Base-by-base conservation (phyloP, 1,284 basidiomycete genomes). In the Bjerkandera adusta region DNA sequence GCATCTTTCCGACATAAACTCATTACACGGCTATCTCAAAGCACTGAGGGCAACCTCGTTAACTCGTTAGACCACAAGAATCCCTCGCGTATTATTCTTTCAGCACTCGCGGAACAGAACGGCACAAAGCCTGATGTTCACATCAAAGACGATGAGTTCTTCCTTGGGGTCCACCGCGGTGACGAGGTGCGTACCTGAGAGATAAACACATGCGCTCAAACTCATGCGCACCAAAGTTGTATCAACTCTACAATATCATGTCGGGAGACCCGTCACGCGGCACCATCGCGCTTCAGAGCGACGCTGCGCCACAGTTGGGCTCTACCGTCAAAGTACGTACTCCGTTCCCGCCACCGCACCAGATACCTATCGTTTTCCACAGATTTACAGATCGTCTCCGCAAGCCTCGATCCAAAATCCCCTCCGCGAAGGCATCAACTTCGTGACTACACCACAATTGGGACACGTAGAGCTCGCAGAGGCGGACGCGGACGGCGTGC, bases 231-330 rank as follows among this genome's bases (percentile, higher is more conserved):
- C 27, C 15, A 36, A 18, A 79, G 75, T 53, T 76, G 6, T 58
- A 60, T 33, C 71, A 74, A 40, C 66, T 83, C 16, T 77, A 77
- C 55, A 69, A 65, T 46, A 85, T 94, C 52, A 79, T 77, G 12
- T 85, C 87, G 0, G 92, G 92, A 1, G 90, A 91, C 62, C 90
- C 89, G 0, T 81, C 80, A 18, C 74, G 87, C 7, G 92, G 92
- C 0, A 79, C 81, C 0, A 70, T 94, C 13, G 80, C 87, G 0
- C 69, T 94, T 1, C 83, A 87, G 27, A 75, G 79, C 13, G 72
- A 79, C 29, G 71, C 71, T 21, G 79, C 87, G 3, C 80, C 89
- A 0, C 57, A 60, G 1, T 62, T 68, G 2, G 86, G 85, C 3
- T 68, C 79, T 12, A 58, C 60, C 1, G 79, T 90, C n/a, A 79